Percentiles rank a stretch among this genome's conserved stretches.
Evolutionary conservation across 208 protist species (phyloP).

Genomic region (Wallacemonas sp.): DNA sequence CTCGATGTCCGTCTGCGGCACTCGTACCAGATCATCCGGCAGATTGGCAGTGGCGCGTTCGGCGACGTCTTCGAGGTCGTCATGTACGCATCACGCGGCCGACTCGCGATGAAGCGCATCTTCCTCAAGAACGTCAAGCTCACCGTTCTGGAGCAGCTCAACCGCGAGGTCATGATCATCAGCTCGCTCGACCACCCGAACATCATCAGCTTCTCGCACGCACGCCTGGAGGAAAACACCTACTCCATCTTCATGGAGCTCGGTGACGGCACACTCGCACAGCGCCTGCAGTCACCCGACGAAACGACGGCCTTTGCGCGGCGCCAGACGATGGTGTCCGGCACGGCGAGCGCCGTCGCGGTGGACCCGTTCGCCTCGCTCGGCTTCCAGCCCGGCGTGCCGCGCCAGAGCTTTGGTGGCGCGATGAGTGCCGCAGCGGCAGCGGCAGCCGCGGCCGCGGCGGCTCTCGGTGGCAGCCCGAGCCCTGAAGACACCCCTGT

Average conservation of each 20-base stretch:
- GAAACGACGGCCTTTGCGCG: slow-evolving; percentile 10
- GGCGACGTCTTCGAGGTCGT: slow-evolving; percentile 81
- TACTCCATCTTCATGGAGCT: slow-evolving; percentile 88
- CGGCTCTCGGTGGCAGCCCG: no score
- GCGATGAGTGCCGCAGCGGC: neutral
- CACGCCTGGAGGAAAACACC: slow-evolving; percentile 55
- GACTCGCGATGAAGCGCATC: slow-evolving; percentile 82
- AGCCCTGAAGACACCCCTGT: no score
- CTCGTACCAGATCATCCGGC: slow-evolving; percentile 60
- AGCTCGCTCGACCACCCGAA: slow-evolving; percentile 72
- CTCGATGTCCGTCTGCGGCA: slow-evolving; percentile 41
- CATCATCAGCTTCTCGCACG: slow-evolving; percentile 78
- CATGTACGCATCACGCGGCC: slow-evolving; percentile 64
- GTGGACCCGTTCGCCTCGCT: neutral
- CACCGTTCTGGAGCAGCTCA: slow-evolving; percentile 55
- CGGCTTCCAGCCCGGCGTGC: slow-evolving; percentile 16
- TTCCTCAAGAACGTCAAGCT: slow-evolving; percentile 62
- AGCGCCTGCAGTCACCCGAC: slow-evolving; percentile 33
- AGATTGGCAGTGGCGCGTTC: slow-evolving; percentile 70
- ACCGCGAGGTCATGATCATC: slow-evolving; percentile 81
- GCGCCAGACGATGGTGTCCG: neutral
- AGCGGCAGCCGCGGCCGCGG: no score
- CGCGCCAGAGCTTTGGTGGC: slow-evolving; percentile 13
- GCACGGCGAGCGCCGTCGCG: neutral
- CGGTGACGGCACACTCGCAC: slow-evolving; percentile 50